Base-by-base conservation (phyloP, 768 basidiomycete genomes). In the Flagelloscypha sp. region DNA sequence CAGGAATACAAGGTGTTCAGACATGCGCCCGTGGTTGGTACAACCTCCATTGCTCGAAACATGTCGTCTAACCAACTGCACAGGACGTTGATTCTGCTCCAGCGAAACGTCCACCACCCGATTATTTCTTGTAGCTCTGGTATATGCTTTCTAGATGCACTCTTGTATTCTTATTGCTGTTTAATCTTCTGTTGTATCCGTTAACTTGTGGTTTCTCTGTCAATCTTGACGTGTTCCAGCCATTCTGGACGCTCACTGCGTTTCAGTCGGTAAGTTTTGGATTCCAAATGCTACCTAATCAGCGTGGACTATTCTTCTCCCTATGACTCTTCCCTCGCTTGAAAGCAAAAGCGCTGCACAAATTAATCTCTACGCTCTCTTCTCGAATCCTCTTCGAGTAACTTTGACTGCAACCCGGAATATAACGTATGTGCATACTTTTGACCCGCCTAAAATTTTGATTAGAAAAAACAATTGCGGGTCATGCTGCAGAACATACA, bases 1-100 rank as follows among this genome's bases (percentile, higher is more conserved):
- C 92, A 95, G 55, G 87, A 92, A 56, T 99, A 97, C 63, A 94
- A 93, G 53, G 90, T 94, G 12, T 98, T 99, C 59, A 70, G 77
- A 27, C 86, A 89, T 50, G 94, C 94, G 5, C 78, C 88, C 1
- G 70, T 86, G 57, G 86, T 87, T 56, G 50, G 81, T 68, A 25
- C 30, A 29, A 37, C 19, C 24, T 12, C 35, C 17, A 39, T 31
- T 16, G 22, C 39, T 11, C 27, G 16, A n/a, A 7, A 30, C 39
- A 15, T 19, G 17, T 22, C 16, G 15, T 11, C 18, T 18, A 4
- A 33, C 19, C 20, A 17, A 15, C 20, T 12, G 16, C 22, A 17
- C 48, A 90, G 84, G 88, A 89, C 44, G 76, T 86, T 22, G 72
- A 75, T 40, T 84, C 84, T 19, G 76, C 85, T 53, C 85, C 84